These are phyloP conservation scores for Globisporangium polare DNA, from an alignment of 352 stramenopile species.

Conservation along the genomic window DNA sequence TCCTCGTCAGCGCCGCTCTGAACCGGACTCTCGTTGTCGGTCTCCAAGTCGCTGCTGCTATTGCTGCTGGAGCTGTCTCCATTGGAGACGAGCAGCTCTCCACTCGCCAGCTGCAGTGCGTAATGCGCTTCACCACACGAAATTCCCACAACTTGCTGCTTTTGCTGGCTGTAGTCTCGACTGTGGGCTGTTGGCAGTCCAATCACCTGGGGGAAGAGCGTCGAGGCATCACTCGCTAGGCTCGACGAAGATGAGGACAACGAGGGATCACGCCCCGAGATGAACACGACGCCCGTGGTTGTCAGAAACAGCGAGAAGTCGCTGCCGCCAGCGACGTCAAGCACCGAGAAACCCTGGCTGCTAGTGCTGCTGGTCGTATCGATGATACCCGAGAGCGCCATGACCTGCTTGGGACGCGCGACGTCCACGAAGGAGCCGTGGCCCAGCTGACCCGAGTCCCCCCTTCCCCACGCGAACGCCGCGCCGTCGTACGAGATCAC, in stretches of 20 bases:
- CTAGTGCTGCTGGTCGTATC: too few relatives aligned
- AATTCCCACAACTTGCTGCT: conserved; percentile 24
- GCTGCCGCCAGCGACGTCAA: conserved; percentile 30
- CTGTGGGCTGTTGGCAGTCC: conserved; percentile 15
- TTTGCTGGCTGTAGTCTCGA: conserved; percentile 16
- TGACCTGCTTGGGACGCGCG: conserved; percentile 48
- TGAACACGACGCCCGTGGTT: conserved; percentile 25
- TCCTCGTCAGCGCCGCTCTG: conserved; percentile 17
- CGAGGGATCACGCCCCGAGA: conserved; percentile 36
- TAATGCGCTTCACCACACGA: conserved; percentile 47
- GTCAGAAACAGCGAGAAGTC: conserved; percentile 39
- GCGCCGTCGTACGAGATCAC: conserved; percentile 49
- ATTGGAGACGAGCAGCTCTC: conserved; percentile 25
- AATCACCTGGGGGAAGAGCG: conserved; percentile 26
- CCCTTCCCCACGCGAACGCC: conserved; percentile 67
- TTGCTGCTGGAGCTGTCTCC: conserved; percentile 10
- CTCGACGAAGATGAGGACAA: conserved; percentile 11
- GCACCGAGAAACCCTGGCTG: conserved; percentile 14
- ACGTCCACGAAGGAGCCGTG: conserved; percentile 64
- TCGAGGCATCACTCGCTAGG: conserved; percentile 6
- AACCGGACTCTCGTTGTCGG: not conserved
- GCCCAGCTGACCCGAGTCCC: conserved; percentile 60
- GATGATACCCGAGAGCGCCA: conserved; percentile 32
- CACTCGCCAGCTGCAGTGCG: conserved; percentile 25
- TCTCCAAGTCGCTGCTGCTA: conserved; percentile 11